Percentiles rank a stretch among this genome's conserved stretches.
These are phyloP conservation scores for Xylariomycetidae sp. DNA, from an alignment of 2,329 filamentous ascomycete genomes.

Conservation along the genomic window DNA sequence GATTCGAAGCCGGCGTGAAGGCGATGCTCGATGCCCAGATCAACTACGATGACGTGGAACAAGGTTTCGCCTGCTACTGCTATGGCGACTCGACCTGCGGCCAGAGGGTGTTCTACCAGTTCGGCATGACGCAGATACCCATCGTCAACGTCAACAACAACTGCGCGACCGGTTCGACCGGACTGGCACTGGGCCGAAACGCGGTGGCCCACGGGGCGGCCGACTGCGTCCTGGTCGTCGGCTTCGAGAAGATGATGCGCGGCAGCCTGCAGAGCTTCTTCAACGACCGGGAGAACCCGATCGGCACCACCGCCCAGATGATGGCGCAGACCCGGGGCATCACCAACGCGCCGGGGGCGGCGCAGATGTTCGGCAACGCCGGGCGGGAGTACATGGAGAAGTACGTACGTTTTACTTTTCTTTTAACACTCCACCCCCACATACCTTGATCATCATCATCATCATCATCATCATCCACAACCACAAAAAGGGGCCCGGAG, in stretches of 20 bases:
- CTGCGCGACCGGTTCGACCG: slow-evolving; percentile 92
- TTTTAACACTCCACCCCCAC: too few relatives aligned
- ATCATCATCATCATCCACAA: too few relatives aligned
- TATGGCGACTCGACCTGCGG: slow-evolving; percentile 94
- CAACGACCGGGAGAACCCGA: slow-evolving; percentile 78
- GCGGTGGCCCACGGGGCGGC: slow-evolving; percentile 74
- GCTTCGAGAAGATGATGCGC: slow-evolving; percentile 97
- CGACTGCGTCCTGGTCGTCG: slow-evolving; percentile 85
- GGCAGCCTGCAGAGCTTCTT: slow-evolving; percentile 81
- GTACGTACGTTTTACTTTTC: slow-evolving; percentile 35
- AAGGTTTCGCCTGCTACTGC: slow-evolving; percentile 95
- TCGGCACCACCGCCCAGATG: slow-evolving; percentile 65
- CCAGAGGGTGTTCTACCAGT: slow-evolving; percentile 97
- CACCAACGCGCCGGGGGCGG: slow-evolving; percentile 76
- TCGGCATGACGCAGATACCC: slow-evolving; percentile 93
- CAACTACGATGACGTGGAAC: slow-evolving; percentile 93
- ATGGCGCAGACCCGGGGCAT: slow-evolving; percentile 78
- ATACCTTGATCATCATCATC: too few relatives aligned
- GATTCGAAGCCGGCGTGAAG: slow-evolving; percentile 87
- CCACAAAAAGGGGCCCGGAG: too few relatives aligned
- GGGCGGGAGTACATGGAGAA: slow-evolving; percentile 93
- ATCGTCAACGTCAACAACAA: slow-evolving; percentile 99
- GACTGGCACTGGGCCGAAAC: slow-evolving; percentile 75
- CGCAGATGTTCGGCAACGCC: slow-evolving; percentile 94
- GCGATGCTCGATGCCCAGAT: slow-evolving; percentile 81